Base-by-base conservation (phyloP, 495 filamentous ascomycete genomes). In the Saxophila tyrrhenica region DNA sequence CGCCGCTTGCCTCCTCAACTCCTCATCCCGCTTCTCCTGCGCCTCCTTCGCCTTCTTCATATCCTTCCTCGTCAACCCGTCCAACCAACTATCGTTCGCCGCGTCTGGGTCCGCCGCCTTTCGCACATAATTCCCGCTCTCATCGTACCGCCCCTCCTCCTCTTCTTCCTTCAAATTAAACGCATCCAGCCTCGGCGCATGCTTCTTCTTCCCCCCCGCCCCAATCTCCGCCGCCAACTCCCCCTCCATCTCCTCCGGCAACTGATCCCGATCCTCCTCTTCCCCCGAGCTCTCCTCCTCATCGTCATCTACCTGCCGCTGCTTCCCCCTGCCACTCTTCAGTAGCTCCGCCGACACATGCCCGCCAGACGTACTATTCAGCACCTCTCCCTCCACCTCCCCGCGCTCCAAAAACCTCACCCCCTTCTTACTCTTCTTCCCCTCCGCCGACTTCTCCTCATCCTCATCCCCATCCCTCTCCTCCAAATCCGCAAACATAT, bases 121-220 rank as follows among this genome's bases (percentile, higher is more conserved):
- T n/a, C 92, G 78, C 25, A 98, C 81, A 65, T 76, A 98, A 65
- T 96, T 97, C 2, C 92, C 92, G 16, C 80, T 72, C 51, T 86
- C 86, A 64, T 98, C 92, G 62, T 95, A 97, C 13, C 80, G 74
- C 0, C 92, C 92, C 63, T 97, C 92, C 66, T 98, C 94, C 63
- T 89, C 82, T 68, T 98, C 92, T 3, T 75, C 70, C 47, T 77
- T 80, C 79, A 98, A 89, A 63, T 98, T 95, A 75, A 98, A 98
- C 0, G 89, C 92, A 69, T 96, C 92, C 23, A 97, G 75, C 61
- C 92, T 83, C n/a, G 92, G 92, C 16, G 94, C 94, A 66, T 94
- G 87, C 65, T 85, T 89, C 69, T 96, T 97, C 60, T 89, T 83
- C 0, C 82, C 83, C 7, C 92, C 94, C 2, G 85, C 82, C 1